Conservation (phyloP, 495 filamentous ascomycete genomes). For the Daldinia decipiens region DNA sequence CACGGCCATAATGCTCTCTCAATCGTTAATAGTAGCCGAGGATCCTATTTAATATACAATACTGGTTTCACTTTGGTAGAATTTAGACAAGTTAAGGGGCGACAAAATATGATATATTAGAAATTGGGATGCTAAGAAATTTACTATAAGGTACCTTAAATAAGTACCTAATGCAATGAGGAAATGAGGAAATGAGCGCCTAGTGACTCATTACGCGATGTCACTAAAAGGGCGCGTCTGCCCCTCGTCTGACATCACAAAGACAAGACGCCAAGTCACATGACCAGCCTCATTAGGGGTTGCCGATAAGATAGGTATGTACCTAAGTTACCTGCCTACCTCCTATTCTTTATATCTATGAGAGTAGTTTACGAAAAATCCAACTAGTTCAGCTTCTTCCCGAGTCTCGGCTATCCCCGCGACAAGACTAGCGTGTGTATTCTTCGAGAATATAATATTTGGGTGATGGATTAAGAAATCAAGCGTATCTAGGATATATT, state of each 20-base stretch:
- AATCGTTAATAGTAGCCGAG: neutral
- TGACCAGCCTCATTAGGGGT: neutral
- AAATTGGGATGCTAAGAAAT: too few relatives aligned
- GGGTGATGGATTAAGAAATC: neutral
- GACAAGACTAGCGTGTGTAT: neutral
- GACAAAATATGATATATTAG: too few relatives aligned
- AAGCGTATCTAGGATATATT: neutral
- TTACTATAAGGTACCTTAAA: neutral
- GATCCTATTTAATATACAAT: neutral
- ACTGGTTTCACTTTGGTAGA: neutral
- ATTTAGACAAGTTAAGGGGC: too few relatives aligned
- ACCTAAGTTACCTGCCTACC: too few relatives aligned
- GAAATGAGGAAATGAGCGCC: neutral
- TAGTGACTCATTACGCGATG: slow-evolving; percentile 40
- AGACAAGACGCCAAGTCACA: slow-evolving; percentile 32
- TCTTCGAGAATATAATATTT: neutral
- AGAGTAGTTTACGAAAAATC: neutral
- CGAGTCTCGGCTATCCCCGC: neutral
- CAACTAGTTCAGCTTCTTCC: neutral
- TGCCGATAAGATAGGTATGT: too few relatives aligned
- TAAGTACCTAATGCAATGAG: neutral
- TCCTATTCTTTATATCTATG: too few relatives aligned
- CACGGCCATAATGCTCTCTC: slow-evolving; percentile 27
- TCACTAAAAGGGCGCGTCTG: slow-evolving; percentile 36
- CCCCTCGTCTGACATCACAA: slow-evolving; percentile 18